Evolutionary conservation across 2,329 filamentous ascomycete genomes (phyloP).

Genomic region (Fusarium sublunatum): DNA sequence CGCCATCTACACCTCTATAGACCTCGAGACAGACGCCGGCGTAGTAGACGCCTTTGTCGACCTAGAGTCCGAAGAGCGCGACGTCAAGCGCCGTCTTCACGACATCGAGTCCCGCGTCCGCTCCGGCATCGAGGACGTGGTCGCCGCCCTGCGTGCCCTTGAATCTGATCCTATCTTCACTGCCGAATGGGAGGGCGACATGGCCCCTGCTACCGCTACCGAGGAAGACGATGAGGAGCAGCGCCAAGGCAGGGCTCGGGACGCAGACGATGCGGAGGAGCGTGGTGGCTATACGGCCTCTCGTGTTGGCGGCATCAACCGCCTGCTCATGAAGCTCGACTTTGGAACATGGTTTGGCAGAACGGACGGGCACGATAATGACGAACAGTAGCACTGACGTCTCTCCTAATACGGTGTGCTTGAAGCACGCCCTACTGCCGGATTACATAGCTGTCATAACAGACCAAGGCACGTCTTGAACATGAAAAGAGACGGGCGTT

Average conservation of each 20-base stretch:
- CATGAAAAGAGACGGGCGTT: slow-evolving; percentile 14
- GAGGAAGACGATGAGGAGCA: slow-evolving; percentile 28
- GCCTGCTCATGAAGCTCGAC: slow-evolving; percentile 91
- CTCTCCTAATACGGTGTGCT: slow-evolving; percentile 4
- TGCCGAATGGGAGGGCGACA: slow-evolving; percentile 56
- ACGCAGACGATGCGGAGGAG: slow-evolving; percentile 54
- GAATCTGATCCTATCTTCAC: slow-evolving; percentile 60
- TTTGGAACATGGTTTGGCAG: slow-evolving; percentile 68
- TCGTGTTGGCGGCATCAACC: slow-evolving; percentile 82
- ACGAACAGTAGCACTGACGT: slow-evolving; percentile 20
- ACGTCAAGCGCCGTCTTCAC: slow-evolving; percentile 73
- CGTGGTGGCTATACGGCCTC: slow-evolving; percentile 70
- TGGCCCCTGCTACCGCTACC: slow-evolving; percentile 21
- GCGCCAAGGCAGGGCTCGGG: slow-evolving; percentile 43
- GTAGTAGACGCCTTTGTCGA: slow-evolving; percentile 81
- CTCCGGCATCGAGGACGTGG: slow-evolving; percentile 73
- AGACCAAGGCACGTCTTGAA: slow-evolving; percentile 35
- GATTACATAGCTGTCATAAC: slow-evolving; percentile 11
- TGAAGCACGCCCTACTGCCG: neutral
- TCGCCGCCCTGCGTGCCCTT: slow-evolving; percentile 63
- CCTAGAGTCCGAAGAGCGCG: slow-evolving; percentile 76
- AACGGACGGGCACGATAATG: slow-evolving; percentile 39
- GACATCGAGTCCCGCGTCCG: slow-evolving; percentile 74
- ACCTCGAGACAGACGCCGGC: slow-evolving; percentile 84
- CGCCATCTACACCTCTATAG: slow-evolving; percentile 78